Evolutionary conservation across 179 eudicot genomes (phyloP).

Genomic region (Drosera spatulata): DNA sequence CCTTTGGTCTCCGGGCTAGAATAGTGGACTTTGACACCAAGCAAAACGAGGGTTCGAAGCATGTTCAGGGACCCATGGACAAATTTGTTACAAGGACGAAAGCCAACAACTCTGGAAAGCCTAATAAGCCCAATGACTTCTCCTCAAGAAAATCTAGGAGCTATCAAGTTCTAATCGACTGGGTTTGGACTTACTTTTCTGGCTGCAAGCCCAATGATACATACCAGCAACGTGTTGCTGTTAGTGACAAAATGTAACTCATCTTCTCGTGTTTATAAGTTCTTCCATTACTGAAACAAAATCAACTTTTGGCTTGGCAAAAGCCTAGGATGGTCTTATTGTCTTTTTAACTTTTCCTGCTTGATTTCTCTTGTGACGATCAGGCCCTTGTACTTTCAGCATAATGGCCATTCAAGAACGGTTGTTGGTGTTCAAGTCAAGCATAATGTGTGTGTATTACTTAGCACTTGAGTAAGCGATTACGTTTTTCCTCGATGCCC

Average conservation of each 20-base stretch:
- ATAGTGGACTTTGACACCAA: slow-evolving; percentile 75
- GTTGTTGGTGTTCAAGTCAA: slow-evolving; percentile 78
- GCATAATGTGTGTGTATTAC: slow-evolving; percentile 42
- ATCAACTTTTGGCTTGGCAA: too few relatives aligned
- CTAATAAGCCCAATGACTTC: slow-evolving; percentile 7
- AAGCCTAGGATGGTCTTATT: too few relatives aligned
- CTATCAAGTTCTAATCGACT: slow-evolving; percentile 58
- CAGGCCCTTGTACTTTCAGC: slow-evolving; percentile 98
- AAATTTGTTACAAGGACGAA: slow-evolving; percentile 36
- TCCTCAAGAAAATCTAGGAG: slow-evolving; percentile 22
- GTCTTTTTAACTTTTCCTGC: not conserved
- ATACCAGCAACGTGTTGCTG: slow-evolving; percentile 38
- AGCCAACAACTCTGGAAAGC: not conserved
- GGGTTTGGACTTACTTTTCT: slow-evolving; percentile 94
- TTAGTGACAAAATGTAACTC: slow-evolving; percentile 69
- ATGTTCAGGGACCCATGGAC: slow-evolving; percentile 75
- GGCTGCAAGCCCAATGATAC: slow-evolving; percentile 19
- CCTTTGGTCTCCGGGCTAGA: slow-evolving; percentile 90
- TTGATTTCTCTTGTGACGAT: slow-evolving; percentile 4
- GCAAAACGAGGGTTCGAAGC: slow-evolving; percentile 13
- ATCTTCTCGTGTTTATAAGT: not conserved
- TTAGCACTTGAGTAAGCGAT: not conserved
- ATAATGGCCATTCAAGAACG: slow-evolving; percentile 95
- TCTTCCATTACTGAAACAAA: not conserved
- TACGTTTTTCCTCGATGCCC: not conserved